phyloP scores from a whole-genome alignment of 2,329 filamentous ascomycete genomes.

The Pestalotiopsis sp. region DNA sequence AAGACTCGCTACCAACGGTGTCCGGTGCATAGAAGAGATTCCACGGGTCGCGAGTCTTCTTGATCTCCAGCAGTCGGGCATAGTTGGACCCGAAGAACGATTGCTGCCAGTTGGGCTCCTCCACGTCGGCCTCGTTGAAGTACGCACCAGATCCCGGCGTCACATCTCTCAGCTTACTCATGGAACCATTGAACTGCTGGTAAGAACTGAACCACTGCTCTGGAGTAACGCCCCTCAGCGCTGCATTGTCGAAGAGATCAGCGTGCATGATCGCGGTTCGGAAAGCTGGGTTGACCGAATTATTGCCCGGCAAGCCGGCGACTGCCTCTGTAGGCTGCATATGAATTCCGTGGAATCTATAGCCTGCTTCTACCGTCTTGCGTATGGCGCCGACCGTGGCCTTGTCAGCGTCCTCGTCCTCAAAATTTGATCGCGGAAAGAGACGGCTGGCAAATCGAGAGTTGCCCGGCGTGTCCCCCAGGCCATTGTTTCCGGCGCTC shows the following conservation, averaged over 20 bases:
- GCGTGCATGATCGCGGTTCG: conserved; percentile 38
- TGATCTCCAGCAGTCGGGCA: conserved; percentile 43
- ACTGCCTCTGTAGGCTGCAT: conserved; percentile 32
- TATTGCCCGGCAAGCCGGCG: conserved; percentile 33
- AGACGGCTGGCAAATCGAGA: conserved; percentile 36
- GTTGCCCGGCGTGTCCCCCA: conserved; percentile 31
- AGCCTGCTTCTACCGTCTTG: conserved; percentile 38
- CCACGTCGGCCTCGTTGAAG: conserved; percentile 56
- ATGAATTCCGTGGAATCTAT: conserved; percentile 36
- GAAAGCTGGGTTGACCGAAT: conserved; percentile 47
- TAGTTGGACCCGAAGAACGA: conserved; percentile 53
- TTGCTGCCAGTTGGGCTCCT: conserved; percentile 47
- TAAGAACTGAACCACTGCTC: conserved; percentile 27
- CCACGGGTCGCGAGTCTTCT: conserved; percentile 50
- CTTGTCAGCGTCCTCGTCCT: conserved; percentile 28
- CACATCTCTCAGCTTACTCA: conserved; percentile 32
- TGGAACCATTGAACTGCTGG: conserved; percentile 25
- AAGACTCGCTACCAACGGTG: conserved; percentile 55
- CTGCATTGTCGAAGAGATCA: conserved; percentile 33
- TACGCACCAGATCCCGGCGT: conserved; percentile 49
- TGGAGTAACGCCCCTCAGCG: conserved; percentile 18
- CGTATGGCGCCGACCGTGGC: conserved; percentile 34
- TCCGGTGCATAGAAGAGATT: conserved; percentile 51
- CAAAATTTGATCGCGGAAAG: conserved; percentile 33
- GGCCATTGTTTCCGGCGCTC: conserved; percentile 27